Evolutionary conservation across 176 grass and related monocot species (phyloP).

Genomic region (Carex myosuroides): DNA sequence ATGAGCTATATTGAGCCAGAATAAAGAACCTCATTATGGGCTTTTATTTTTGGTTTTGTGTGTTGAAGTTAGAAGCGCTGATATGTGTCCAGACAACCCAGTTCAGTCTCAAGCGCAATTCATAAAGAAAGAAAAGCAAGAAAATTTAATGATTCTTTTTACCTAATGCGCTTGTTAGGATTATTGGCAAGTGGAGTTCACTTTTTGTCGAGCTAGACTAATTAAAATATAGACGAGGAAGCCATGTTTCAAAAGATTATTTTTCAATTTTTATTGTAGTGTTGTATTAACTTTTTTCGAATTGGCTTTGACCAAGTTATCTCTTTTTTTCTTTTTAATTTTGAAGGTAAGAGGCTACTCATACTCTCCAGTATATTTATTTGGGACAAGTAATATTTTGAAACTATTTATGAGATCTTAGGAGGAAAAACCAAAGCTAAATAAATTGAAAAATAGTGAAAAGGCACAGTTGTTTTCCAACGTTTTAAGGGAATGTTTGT

Average conservation of each 20-base stretch:
- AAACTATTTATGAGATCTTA: background rate
- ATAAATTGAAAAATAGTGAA: background rate
- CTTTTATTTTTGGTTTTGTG: background rate
- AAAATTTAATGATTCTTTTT: slow-evolving; percentile 5
- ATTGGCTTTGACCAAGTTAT: slow-evolving; percentile 4
- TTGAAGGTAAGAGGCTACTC: background rate
- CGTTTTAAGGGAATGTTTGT: background rate
- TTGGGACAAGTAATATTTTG: background rate
- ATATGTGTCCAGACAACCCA: background rate
- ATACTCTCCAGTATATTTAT: background rate
- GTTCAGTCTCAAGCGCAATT: background rate
- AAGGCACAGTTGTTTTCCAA: background rate
- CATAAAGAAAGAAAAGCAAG: background rate
- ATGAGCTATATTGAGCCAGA: background rate
- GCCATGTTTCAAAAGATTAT: slow-evolving; percentile 12
- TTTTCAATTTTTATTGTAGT: background rate
- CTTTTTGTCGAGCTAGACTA: slow-evolving; percentile 14
- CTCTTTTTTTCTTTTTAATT: background rate
- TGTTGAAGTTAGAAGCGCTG: background rate
- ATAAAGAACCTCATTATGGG: background rate
- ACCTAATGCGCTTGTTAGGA: slow-evolving; percentile 20
- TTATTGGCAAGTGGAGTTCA: slow-evolving; percentile 13
- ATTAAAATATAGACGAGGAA: background rate
- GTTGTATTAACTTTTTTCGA: background rate
- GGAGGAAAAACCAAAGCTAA: background rate